Conservation (phyloP, 805 yeast species). For the Hemisphaericaspora nanyangensis region DNA sequence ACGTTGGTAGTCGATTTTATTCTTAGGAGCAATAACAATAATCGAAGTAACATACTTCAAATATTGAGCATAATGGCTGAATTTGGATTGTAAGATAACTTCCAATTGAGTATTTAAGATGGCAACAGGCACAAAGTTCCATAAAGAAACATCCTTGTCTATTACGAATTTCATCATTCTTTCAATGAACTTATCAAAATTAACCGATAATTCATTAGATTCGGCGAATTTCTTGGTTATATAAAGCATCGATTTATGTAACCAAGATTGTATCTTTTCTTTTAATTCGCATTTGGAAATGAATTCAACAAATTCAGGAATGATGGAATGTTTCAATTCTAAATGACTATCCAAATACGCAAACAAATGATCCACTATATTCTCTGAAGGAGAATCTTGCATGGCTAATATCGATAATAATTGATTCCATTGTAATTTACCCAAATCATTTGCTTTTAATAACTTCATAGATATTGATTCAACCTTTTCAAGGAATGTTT, state of each 20-base stretch:
- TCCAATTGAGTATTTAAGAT: constrained; percentile 64
- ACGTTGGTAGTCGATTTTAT: constrained; percentile 42
- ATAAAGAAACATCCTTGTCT: constrained; percentile 11
- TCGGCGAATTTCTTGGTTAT: constrained; percentile 66
- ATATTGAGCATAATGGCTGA: constrained; percentile 42
- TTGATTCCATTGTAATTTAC: constrained; percentile 11
- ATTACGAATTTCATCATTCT: constrained; percentile 15
- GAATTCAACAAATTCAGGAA: constrained; percentile 25
- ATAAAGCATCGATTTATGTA: constrained; percentile 53
- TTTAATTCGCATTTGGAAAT: constrained; percentile 13
- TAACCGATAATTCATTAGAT: constrained; percentile 19
- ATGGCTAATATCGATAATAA: constrained; percentile 7
- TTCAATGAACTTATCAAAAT: constrained; percentile 29
- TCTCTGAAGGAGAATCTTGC: not conserved
- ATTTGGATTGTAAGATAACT: constrained; percentile 46
- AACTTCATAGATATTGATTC: constrained; percentile 4
- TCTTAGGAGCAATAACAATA: constrained; percentile 31
- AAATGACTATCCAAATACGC: constrained; percentile 13
- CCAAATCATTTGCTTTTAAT: constrained; percentile 2
- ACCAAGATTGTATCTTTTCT: constrained; percentile 43
- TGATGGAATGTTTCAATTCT: constrained; percentile 26
- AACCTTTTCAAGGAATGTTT: constrained; percentile 6
- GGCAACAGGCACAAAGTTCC: constrained; percentile 34
- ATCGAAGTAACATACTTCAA: constrained; percentile 44
- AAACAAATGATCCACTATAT: constrained; percentile 18